Conservation (phyloP, 2,329 filamentous ascomycete species). For the Paramyrothecium roridum region DNA sequence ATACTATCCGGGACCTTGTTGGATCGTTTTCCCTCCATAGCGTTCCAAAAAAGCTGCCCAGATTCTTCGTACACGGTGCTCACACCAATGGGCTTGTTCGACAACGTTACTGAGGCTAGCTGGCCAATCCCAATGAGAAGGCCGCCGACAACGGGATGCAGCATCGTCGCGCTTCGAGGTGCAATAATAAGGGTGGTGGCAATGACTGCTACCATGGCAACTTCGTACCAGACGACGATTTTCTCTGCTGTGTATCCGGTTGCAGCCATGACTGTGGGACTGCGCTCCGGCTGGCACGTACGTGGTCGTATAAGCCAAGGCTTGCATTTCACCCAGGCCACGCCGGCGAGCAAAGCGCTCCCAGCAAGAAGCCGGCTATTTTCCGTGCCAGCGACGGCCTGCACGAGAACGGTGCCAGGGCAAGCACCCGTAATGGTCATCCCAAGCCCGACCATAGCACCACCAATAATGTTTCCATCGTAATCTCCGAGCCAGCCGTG, state of each 20-base stretch:
- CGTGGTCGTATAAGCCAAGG: not conserved
- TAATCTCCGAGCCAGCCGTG: constrained; percentile 3
- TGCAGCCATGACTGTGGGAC: constrained; percentile 3
- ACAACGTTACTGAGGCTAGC: constrained; percentile 4
- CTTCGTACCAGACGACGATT: constrained; percentile 1
- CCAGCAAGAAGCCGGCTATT: constrained; percentile 3
- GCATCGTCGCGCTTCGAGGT: constrained; percentile 3
- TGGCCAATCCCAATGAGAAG: constrained; percentile 8
- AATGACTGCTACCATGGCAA: constrained; percentile 3
- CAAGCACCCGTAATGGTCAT: constrained; percentile 9
- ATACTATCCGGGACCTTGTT: not conserved
- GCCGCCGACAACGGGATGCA: constrained; percentile 6
- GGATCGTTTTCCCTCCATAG: not conserved
- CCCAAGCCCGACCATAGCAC: constrained; percentile 6
- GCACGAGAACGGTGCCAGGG: constrained; percentile 7
- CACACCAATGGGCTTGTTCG: constrained; percentile 6
- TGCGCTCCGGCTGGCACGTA: not conserved
- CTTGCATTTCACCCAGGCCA: constrained; percentile 6
- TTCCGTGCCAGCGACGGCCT: constrained; percentile 6
- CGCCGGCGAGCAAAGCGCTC: constrained; percentile 2
- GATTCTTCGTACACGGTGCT: constrained; percentile 7
- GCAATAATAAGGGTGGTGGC: constrained; percentile 1
- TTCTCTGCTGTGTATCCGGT: constrained; percentile 3
- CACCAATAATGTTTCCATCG: constrained; percentile 7
- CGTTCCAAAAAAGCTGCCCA: constrained; percentile 5